Conservation (phyloP, 331 rosid genomes). For the Malus hybrid region DNA sequence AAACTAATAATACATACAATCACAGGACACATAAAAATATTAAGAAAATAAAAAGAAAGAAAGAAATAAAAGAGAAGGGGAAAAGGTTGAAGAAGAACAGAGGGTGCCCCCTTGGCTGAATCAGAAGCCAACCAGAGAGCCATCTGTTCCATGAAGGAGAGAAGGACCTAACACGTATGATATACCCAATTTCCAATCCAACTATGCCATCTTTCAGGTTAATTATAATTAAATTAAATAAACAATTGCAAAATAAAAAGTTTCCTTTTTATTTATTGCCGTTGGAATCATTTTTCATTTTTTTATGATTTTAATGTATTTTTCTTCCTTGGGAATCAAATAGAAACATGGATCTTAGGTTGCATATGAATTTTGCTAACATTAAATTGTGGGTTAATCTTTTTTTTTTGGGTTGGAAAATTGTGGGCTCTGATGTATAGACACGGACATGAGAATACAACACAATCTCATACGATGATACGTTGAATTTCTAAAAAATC, state of each 20-base stretch:
- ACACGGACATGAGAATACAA: too few species aligned
- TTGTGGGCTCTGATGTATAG: too few species aligned
- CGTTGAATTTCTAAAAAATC: too few species aligned
- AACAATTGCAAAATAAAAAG: not conserved
- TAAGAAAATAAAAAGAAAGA: not conserved
- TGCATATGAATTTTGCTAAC: not conserved
- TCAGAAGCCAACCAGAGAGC: conserved; percentile 13
- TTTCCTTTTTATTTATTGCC: not conserved
- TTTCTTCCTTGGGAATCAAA: not conserved
- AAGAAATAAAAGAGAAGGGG: not conserved
- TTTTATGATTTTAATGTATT: not conserved
- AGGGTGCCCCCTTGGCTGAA: conserved; percentile 12
- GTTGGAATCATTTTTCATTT: not conserved
- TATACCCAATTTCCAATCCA: conserved; percentile 2
- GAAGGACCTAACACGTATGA: not conserved
- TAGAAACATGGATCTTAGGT: not conserved
- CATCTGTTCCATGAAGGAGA: conserved; percentile 9
- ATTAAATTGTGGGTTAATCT: not conserved
- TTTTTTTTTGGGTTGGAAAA: too few species aligned
- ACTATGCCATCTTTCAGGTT: conserved; percentile 28
- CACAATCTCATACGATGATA: fast-evolving
- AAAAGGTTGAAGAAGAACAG: not conserved
- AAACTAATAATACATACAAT: not conserved
- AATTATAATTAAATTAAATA: not conserved
- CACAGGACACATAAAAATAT: not conserved